Base-by-base conservation (phyloP, 148 eudicot genomes). In the Camellia sinensis region DNA sequence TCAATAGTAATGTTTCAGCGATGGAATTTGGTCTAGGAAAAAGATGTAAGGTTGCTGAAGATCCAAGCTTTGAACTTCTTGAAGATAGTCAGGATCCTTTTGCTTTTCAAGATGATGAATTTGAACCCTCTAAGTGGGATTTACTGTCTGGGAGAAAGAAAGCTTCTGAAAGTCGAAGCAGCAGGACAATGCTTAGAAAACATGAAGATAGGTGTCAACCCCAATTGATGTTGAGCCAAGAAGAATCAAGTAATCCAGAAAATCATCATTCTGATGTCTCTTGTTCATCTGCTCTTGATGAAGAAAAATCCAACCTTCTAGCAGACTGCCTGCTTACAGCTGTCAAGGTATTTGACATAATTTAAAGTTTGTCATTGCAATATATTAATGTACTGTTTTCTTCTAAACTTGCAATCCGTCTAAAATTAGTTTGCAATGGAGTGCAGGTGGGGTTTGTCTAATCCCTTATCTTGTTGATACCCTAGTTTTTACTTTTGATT, bases 81-180 rank as follows among this genome's bases (percentile, higher is more conserved):
- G 97, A 86, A 19, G 92, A 90, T 79, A 86, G 89, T 80, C 86
- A 85, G 71, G 99, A 96, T 85, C 99, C 99, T 70, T 96, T 96
- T 88, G 97, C 95, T 59, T 96, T 96, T 89, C 91, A 96, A 80
- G 99, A 92, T 80, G 97, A 85, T 67, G 97, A 93, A 70, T 82
- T 76, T 77, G 92, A 84, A 71, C 92, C 91, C 61, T 87, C 98
- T 7, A 92, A 92, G 83, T 96, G 99, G 99, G 98, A 96, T 70
- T 12, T 83, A 45, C 77, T 87, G 37, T 84, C 90, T 61, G 92
- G 93, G 66, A 84, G 82, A 63, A 67, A 79, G 48, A 81, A 69
- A 62, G 82, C 46, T 56, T 80, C 81, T 77, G 84, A 78, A 68
- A 79, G 82, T 76, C 89, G 80, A 78, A 87, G 79, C 79, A 87